Percentiles rank a stretch among this genome's conserved stretches.
phyloP scores from a whole-genome alignment of 345 rosid genomes.

The Salix caprea region DNA sequence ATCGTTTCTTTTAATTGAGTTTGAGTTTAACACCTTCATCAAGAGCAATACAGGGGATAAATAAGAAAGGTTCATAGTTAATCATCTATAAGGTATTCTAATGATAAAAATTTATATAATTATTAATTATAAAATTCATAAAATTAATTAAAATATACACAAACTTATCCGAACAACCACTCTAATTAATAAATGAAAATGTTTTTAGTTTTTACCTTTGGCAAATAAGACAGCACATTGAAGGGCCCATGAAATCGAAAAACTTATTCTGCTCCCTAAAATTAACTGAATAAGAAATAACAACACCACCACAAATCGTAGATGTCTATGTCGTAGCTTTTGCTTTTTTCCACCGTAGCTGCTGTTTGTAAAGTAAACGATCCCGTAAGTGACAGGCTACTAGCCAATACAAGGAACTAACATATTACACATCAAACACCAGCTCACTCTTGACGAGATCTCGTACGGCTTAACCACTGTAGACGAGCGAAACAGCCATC shows the following conservation, averaged over 20 bases:
- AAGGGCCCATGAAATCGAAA: constrained; percentile 11
- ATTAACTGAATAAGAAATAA: not conserved
- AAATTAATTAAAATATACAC: no score
- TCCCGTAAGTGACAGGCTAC: not conserved
- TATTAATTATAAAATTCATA: no score
- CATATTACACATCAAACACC: not conserved
- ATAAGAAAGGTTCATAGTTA: no score
- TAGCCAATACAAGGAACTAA: not conserved
- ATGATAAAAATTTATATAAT: no score
- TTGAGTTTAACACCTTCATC: no score
- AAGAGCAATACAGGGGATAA: no score
- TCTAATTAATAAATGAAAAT: no score
- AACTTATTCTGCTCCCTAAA: not conserved
- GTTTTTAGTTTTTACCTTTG: not conserved
- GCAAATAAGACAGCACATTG: not conserved
- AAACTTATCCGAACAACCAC: no score
- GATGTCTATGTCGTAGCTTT: not conserved
- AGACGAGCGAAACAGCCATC: not conserved
- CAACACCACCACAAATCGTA: no score
- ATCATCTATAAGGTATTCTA: no score
- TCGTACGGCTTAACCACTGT: not conserved
- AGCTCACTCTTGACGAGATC: not conserved
- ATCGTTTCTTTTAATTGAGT: no score
- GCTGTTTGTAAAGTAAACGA: not conserved
- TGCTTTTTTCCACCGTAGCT: not conserved